A percentile compares a stretch with the other conserved stretches of the same genome.
These are phyloP conservation scores for Nosema muscidifuracis DNA, from an alignment of 371 early-diverging fungal species.

Conservation along the genomic window DNA sequence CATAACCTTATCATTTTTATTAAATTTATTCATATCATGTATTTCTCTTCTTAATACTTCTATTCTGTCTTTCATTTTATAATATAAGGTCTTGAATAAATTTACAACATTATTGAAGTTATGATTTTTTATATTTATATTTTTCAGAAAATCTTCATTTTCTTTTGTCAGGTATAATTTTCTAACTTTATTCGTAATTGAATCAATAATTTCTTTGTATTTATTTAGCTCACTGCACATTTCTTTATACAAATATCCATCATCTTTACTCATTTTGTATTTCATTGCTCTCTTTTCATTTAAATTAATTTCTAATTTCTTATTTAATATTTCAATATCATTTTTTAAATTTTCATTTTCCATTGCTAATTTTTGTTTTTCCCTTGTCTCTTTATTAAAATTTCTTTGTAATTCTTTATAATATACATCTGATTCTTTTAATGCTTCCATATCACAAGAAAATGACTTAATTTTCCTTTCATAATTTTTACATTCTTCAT, in stretches of 20 bases:
- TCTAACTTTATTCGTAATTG: neutral
- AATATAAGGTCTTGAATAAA: conserved; percentile 17
- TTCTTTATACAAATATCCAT: neutral
- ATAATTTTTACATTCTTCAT: neutral
- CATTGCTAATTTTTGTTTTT: neutral
- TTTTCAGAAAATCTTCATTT: conserved; percentile 1
- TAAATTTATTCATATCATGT: conserved; percentile 43
- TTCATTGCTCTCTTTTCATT: conserved; percentile 38
- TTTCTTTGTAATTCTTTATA: conserved; percentile 8
- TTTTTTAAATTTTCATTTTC: conserved; percentile 11
- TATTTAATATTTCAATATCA: conserved; percentile 1
- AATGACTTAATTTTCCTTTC: neutral
- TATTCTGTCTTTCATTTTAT: conserved; percentile 35
- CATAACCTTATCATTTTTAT: conserved; percentile 36
- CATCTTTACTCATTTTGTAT: conserved; percentile 8
- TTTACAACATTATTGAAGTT: conserved; percentile 29
- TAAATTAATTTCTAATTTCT: conserved; percentile 23
- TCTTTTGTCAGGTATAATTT: neutral
- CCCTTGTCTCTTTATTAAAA: conserved; percentile 6
- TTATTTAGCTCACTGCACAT: neutral
- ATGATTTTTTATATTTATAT: neutral
- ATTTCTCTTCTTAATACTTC: conserved; percentile 43
- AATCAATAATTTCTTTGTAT: neutral
- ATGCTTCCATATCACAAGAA: neutral
- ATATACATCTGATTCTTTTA: neutral